A percentile compares a stretch with the other conserved stretches of the same genome.
Conservation (phyloP, 768 basidiomycete genomes). For the Phaeolepiota aurea region DNA sequence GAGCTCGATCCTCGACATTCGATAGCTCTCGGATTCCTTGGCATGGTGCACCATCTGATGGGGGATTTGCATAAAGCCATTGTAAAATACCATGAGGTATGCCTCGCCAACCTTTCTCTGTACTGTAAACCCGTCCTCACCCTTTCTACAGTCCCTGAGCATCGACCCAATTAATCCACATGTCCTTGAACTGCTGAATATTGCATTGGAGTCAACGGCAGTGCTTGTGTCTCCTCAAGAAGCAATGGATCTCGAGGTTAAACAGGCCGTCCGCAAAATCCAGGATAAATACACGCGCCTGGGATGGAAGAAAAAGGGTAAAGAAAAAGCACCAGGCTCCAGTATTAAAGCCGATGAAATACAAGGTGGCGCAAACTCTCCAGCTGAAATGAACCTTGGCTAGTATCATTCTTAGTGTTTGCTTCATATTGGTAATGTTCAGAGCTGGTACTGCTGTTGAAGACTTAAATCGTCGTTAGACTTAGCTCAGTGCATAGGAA, state of each 20-base stretch:
- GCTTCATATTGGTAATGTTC: no score
- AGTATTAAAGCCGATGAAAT: no score
- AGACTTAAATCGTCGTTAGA: no score
- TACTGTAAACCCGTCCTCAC: neutral
- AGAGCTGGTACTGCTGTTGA: no score
- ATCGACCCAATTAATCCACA: conserved; percentile 80
- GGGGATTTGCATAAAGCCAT: conserved; percentile 76
- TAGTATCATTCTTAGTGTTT: no score
- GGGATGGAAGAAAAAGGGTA: conserved; percentile 15
- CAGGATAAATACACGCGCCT: conserved; percentile 22
- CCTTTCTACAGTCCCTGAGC: conserved; percentile 50
- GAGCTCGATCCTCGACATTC: conserved; percentile 82
- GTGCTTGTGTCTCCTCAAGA: conserved; percentile 10
- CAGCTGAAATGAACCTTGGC: no score
- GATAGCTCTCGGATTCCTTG: conserved; percentile 78
- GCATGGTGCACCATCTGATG: conserved; percentile 78
- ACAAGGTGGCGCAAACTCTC: no score
- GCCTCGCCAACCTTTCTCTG: conserved; percentile 13
- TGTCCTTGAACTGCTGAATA: conserved; percentile 72
- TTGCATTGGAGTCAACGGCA: conserved; percentile 56
- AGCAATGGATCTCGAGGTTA: conserved; percentile 17
- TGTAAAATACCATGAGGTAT: conserved; percentile 85
- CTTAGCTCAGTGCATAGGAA: no score
- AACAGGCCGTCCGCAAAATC: conserved; percentile 18
- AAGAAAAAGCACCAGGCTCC: conserved; percentile 22